phyloP scores from a whole-genome alignment of 106 monocot species.

The Alisma plantagoaquatica region DNA sequence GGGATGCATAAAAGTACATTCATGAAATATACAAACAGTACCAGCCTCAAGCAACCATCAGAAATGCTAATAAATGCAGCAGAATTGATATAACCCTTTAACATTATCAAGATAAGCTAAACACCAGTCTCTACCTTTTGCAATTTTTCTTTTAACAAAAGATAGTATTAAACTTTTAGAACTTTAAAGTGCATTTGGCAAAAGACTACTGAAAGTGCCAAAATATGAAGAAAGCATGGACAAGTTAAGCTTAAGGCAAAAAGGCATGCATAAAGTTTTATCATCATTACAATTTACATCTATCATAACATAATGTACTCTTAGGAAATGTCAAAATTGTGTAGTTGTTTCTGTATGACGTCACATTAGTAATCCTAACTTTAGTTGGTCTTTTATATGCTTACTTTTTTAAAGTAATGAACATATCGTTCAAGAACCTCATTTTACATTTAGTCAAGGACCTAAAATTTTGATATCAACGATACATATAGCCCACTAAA shows the following conservation, averaged over 20 bases:
- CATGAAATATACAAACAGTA: background rate
- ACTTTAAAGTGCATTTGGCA: too few species aligned
- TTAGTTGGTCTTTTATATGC: background rate
- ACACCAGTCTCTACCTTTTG: too few species aligned
- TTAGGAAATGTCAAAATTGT: background rate
- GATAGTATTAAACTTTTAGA: background rate
- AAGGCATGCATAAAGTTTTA: too few species aligned
- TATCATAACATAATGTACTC: background rate
- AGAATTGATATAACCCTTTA: too few species aligned
- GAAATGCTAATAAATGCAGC: background rate
- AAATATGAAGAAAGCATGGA: too few species aligned
- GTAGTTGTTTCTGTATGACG: background rate
- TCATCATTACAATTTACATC: too few species aligned
- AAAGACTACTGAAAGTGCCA: too few species aligned
- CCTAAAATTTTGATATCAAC: background rate
- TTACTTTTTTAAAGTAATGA: background rate
- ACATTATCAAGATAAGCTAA: too few species aligned
- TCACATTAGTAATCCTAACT: background rate
- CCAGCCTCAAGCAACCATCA: background rate
- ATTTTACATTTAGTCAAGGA: background rate
- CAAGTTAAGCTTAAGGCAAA: too few species aligned
- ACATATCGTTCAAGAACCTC: background rate
- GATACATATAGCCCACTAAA: background rate
- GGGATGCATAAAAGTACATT: background rate
- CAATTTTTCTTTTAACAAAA: background rate